phyloP scores from a whole-genome alignment of 164 flowering plant species.

The Tetracentron sinense region DNA sequence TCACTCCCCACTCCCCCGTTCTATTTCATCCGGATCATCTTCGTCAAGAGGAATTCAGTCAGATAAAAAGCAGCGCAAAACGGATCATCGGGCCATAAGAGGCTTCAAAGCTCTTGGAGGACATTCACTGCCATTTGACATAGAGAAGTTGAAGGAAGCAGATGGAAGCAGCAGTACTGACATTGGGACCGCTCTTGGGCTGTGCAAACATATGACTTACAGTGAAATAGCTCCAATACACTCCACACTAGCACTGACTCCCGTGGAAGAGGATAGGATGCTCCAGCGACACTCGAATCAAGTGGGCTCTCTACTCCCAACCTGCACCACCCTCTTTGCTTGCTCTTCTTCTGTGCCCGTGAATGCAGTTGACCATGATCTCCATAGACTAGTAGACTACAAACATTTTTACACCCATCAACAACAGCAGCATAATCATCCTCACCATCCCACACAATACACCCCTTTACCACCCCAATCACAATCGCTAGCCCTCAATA shows the following conservation, averaged over 20 bases:
- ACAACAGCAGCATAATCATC: slow-evolving; percentile 19
- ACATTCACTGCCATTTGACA: too few species aligned
- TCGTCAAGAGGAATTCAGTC: slow-evolving; percentile 28
- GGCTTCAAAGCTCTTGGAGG: too few species aligned
- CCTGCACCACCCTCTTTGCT: slow-evolving; percentile 19
- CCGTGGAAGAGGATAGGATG: slow-evolving; percentile 18
- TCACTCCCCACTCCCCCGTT: slow-evolving; percentile 62
- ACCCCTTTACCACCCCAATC: slow-evolving; percentile 10
- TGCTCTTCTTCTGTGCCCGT: slow-evolving; percentile 20
- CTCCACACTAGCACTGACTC: slow-evolving; percentile 7
- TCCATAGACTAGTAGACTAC: slow-evolving; percentile 47
- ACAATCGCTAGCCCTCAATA: slow-evolving; percentile 17
- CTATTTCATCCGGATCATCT: slow-evolving; percentile 40
- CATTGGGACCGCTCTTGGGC: slow-evolving; percentile 38
- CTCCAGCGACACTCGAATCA: slow-evolving; percentile 16
- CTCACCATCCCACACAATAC: slow-evolving; percentile 19
- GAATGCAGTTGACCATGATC: slow-evolving; percentile 47
- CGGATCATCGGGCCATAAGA: too few species aligned
- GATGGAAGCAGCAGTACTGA: slow-evolving; percentile 41
- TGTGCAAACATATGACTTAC: slow-evolving; percentile 27
- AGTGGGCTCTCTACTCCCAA: slow-evolving; percentile 8
- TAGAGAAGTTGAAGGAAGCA: slow-evolving; percentile 22
- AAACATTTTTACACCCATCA: slow-evolving; percentile 34
- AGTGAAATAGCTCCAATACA: slow-evolving; percentile 15
- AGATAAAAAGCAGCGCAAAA: too few species aligned